Evolutionary conservation across 805 yeast species (phyloP).

Genomic region (Dipodascus geniculatus): DNA sequence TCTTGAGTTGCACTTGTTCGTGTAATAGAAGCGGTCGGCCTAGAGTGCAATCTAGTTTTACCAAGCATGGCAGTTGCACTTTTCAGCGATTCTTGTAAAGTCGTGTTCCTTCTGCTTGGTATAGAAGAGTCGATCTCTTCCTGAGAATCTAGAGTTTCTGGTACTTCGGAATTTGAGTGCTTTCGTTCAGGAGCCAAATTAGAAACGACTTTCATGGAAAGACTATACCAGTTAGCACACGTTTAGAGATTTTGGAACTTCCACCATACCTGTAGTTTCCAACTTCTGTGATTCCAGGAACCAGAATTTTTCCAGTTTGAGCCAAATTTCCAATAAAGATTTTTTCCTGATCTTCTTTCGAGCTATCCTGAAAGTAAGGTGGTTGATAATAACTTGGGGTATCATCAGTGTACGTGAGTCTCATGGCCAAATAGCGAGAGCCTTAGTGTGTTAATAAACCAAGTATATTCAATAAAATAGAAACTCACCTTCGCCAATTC

Average conservation of each 20-base stretch:
- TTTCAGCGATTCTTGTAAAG: too few relatives aligned
- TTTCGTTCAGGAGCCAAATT: not conserved
- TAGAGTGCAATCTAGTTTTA: too few relatives aligned
- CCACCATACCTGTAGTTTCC: not conserved
- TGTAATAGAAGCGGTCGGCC: too few relatives aligned
- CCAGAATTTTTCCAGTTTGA: not conserved
- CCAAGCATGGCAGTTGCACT: too few relatives aligned
- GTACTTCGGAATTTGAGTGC: not conserved
- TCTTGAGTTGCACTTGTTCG: not conserved
- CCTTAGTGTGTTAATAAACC: not conserved
- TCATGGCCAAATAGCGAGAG: not conserved
- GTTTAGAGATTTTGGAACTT: not conserved
- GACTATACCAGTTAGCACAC: not conserved
- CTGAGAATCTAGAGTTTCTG: not conserved
- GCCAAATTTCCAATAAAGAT: not conserved
- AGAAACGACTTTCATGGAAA: not conserved
- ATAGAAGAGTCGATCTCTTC: not conserved
- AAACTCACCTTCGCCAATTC: not conserved
- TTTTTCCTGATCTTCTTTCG: not conserved
- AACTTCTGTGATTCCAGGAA: not conserved
- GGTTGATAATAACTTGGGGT: slow-evolving; percentile 1
- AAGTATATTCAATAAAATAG: not conserved
- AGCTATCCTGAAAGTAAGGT: not conserved
- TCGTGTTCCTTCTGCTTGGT: too few relatives aligned
- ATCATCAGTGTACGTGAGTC: not conserved